Evolutionary conservation across 345 rosid genomes (phyloP), one percentile per base, ranked within the genome.

Genomic region (Salix udensis): DNA sequence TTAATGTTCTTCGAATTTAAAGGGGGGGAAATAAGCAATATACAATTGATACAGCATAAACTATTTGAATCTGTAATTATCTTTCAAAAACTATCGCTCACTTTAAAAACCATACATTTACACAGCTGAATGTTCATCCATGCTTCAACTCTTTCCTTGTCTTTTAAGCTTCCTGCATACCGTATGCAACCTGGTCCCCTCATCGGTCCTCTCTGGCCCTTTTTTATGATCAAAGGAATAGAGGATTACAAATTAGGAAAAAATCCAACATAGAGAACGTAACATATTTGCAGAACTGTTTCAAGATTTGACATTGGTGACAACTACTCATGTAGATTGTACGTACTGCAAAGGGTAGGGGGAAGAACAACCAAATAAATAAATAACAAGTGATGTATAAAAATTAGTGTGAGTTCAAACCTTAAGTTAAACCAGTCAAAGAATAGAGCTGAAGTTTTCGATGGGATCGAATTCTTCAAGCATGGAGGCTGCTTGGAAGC

Each of bases 401-500:
- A 30, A 2, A 23, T 24, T 21, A 2, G 26, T 2, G 30, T n/a
- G 31, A n/a, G 8, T 62, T 15, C 36, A 66, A 15, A 66, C 39
- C 87, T 82, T 87, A 52, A 40, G 34, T 18, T 37, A 37, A 48
- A 53, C 10, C 26, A 2, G 40, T 92, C 80, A 92, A 81, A 76
- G 76, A 74, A 90, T 40, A 67, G 97, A 88, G 80, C 87, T 85
- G 85, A 95, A 95, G 85, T 89, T 90, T 80, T 95, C 98, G 44
- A 95, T 79, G 7, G 98, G 98, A 82, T 95, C 93, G 4, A 94
- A 90, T 62, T 93, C 98, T 83, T 93, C 96, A 55, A 95, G 98
- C 93, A 95, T 89, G 37, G 93, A 88, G 65, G 98, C 96, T 55
- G 98, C 98, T 84, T 90, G 96, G 85, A 95, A 92, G 85, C 97